phyloP scores from a whole-genome alignment of 2,329 filamentous ascomycete genomes.

The Aureobasidium mangrovei region DNA sequence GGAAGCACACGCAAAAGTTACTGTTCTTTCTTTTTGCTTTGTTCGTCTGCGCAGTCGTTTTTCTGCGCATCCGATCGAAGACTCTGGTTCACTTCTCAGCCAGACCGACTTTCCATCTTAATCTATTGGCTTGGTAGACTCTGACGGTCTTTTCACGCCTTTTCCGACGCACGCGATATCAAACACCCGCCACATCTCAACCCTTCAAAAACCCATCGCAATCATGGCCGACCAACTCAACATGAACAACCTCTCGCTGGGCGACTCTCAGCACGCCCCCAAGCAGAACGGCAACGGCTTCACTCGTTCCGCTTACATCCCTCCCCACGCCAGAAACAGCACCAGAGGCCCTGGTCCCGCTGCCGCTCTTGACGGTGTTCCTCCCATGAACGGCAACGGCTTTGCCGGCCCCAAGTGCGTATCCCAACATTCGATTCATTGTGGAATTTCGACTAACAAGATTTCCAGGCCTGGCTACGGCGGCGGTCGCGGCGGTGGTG shows the following conservation, averaged over 20 bases:
- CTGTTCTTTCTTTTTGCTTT: conserved; percentile 13
- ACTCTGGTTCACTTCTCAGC: background rate
- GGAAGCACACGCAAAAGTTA: conserved; percentile 8
- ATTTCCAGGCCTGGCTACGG: conserved; percentile 31
- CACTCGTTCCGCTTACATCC: conserved; percentile 68
- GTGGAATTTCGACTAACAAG: conserved; percentile 20
- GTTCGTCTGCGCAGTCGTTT: conserved; percentile 12
- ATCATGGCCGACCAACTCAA: conserved; percentile 75
- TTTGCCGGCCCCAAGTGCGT: conserved; percentile 42
- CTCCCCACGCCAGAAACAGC: conserved; percentile 68
- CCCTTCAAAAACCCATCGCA: background rate
- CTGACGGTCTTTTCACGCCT: conserved; percentile 2
- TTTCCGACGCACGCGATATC: conserved; percentile 4
- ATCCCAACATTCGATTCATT: background rate
- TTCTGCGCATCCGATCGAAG: conserved; percentile 11
- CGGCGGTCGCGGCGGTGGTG: conserved; percentile 36
- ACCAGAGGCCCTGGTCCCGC: conserved; percentile 32
- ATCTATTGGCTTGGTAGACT: background rate
- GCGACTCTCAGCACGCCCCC: conserved; percentile 54
- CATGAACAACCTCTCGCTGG: conserved; percentile 66
- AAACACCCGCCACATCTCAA: background rate
- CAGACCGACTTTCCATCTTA: conserved; percentile 5
- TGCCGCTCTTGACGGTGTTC: conserved; percentile 28
- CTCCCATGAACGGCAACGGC: conserved; percentile 43
- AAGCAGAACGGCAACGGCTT: conserved; percentile 34